A percentile compares a stretch with the other conserved stretches of the same genome.
These are phyloP conservation scores for Durusdinium trenchii DNA, from an alignment of 73 alveolate genomes.

Conservation along the genomic window DNA sequence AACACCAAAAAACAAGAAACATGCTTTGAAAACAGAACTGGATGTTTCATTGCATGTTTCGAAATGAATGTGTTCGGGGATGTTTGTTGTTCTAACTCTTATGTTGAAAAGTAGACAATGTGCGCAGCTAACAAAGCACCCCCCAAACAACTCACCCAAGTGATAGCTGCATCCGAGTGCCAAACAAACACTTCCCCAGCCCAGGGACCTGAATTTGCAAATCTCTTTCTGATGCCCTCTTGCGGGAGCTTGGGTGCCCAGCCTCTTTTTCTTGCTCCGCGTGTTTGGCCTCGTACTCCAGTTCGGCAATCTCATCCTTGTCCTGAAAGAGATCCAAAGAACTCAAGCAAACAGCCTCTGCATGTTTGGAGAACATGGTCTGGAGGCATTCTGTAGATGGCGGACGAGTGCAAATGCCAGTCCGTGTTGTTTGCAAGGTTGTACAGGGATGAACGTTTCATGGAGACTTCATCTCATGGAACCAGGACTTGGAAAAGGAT, in stretches of 20 bases:
- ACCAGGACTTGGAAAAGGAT: no score
- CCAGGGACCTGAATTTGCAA: neutral
- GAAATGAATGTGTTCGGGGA: neutral
- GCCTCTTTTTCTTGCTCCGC: constrained; percentile 35
- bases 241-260: no score
- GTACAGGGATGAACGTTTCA: no score
- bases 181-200: no score
- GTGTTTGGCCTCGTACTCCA: constrained; percentile 18
- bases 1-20: no score
- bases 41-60: neutral
- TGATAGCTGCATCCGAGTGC: no score
- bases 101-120: neutral
- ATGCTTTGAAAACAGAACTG: neutral
- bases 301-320: constrained; percentile 3
- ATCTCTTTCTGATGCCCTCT: neutral
- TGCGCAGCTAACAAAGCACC: neutral
- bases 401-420: no score
- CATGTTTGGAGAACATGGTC: no score
- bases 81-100: neutral
- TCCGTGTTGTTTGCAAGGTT: no score
- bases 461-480: no score
- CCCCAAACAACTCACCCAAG: neutral
- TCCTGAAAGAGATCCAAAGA: neutral
- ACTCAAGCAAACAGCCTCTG: no score
- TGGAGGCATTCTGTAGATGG: no score